Base-by-base conservation (phyloP, 2,329 filamentous ascomycete species). In the Neofusicoccum sp. region DNA sequence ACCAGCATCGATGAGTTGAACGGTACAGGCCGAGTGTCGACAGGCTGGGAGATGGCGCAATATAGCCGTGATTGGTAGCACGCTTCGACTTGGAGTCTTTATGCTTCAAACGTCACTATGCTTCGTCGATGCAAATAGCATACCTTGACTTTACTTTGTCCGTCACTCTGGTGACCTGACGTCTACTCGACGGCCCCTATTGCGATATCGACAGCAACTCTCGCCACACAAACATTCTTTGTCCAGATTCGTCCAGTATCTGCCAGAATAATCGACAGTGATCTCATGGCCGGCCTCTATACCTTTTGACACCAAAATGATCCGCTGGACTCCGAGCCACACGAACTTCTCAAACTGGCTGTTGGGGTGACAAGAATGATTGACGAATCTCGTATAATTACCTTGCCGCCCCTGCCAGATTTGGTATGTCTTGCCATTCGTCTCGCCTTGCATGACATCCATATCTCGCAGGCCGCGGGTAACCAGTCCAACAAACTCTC, bases 341-440 rank as follows among this genome's bases (percentile, higher is more conserved):
- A 76, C 76, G 66, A 86, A 85, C 8, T 77, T 76, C 64, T 84
- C 78, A 47, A 83, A 84, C 66, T 84, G 82, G 57, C 79, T 79
- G 63, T 86, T 86, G 1, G 83, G 79, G 14, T 79, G 78, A 68
- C 83, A 86, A 45, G 81, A 84, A 65, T 86, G 80, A 67, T 85
- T 86, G 41, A 85, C 79, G 65, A 86, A 86, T 0, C 82, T 75
- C 1, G 83, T 85, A 64, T 82, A 84, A 65, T 86, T 86, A 3
- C 83, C 81, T 68, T 79, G 76, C 58, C 71, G 70, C 0, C 82
- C 83, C 66, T 86, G 83, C 76, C 79, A 86, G 59, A 86, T 85
- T 66, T 86, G 83, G 65, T 85, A 86, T 0, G 73, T 75, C 0
- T 75, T 82, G 64, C 83, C 80, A 62, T 84, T 84, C 0, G 76